These are phyloP conservation scores for Lentinula sp. DNA, from an alignment of 768 basidiomycete genomes.

Conservation along the genomic window DNA sequence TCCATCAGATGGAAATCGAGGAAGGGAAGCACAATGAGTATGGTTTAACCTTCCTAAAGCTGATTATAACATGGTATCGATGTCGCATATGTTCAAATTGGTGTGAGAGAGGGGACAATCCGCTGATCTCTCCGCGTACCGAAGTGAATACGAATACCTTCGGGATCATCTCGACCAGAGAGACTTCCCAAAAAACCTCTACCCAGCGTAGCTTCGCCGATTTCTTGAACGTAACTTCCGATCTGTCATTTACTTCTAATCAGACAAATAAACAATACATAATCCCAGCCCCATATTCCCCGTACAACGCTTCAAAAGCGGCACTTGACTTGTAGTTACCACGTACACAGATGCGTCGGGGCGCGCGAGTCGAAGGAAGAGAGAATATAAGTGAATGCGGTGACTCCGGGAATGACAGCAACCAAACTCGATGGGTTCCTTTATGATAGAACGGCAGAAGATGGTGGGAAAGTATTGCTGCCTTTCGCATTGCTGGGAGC, in stretches of 20 bases:
- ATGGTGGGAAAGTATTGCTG: slow-evolving; percentile 2
- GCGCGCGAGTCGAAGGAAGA: slow-evolving; percentile 3
- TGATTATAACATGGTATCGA: slow-evolving; percentile 8
- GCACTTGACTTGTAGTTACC: slow-evolving; percentile 8
- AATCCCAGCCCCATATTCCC: neutral
- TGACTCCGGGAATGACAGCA: slow-evolving; percentile 9
- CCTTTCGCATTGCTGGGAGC: neutral
- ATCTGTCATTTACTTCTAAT: slow-evolving; percentile 3
- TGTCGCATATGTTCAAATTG: slow-evolving; percentile 30
- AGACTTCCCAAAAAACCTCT: slow-evolving; percentile 24
- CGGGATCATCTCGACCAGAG: slow-evolving; percentile 36
- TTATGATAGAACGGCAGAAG: slow-evolving; percentile 5
- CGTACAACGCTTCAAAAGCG: slow-evolving; percentile 5
- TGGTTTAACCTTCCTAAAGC: slow-evolving; percentile 7
- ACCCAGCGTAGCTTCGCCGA: slow-evolving; percentile 17
- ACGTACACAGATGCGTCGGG: slow-evolving; percentile 9
- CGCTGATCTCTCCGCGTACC: slow-evolving; percentile 25
- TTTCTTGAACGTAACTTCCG: slow-evolving; percentile 33
- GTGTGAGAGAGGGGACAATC: slow-evolving; percentile 18
- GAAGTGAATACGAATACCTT: slow-evolving; percentile 38
- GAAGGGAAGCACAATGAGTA: slow-evolving; percentile 28
- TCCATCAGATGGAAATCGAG: slow-evolving; percentile 32
- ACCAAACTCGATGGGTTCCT: slow-evolving; percentile 5
- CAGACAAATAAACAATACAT: neutral
- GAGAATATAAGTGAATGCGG: slow-evolving; percentile 6